These are phyloP conservation scores for Teunomyces pallodes DNA, from an alignment of 805 yeast species.

Conservation along the genomic window DNA sequence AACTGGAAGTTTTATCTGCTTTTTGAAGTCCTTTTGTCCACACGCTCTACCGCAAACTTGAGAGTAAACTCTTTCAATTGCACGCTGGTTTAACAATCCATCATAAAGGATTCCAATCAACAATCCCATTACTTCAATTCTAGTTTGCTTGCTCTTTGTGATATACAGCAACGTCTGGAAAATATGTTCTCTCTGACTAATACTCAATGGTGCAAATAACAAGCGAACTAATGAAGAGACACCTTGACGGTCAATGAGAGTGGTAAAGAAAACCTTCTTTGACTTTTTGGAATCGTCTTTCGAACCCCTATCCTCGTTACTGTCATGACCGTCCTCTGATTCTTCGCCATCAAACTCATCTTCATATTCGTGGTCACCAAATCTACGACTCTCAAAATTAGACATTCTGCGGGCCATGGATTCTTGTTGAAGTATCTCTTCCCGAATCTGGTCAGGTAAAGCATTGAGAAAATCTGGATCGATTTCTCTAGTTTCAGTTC, in stretches of 20 bases:
- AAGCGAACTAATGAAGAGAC: conserved; percentile 69
- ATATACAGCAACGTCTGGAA: conserved; percentile 64
- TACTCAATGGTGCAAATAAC: conserved; percentile 69
- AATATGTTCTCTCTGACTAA: conserved; percentile 57
- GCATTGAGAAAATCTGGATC: conserved; percentile 81
- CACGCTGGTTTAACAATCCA: conserved; percentile 59
- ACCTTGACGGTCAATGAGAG: conserved; percentile 73
- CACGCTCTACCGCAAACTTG: conserved; percentile 53
- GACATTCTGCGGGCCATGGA: conserved; percentile 42
- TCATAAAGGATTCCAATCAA: conserved; percentile 71
- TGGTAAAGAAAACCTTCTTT: conserved; percentile 49
- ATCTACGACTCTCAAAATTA: conserved; percentile 17
- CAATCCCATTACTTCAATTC: conserved; percentile 70
- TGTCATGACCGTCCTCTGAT: conserved; percentile 15
- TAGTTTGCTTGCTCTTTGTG: conserved; percentile 73
- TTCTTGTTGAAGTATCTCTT: conserved; percentile 61
- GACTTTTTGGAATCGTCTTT: conserved; percentile 11
- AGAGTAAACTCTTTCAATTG: conserved; percentile 61
- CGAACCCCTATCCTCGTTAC: conserved; percentile 9
- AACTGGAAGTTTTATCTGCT: conserved; percentile 43
- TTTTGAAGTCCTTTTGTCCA: conserved; percentile 7
- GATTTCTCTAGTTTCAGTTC: conserved; percentile 57
- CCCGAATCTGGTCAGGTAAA: conserved; percentile 65
- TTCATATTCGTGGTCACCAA: conserved; percentile 21
- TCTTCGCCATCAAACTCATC: conserved; percentile 17